Conservation (phyloP, 352 stramenopile genomes). For the Lagenidium giganteum region DNA sequence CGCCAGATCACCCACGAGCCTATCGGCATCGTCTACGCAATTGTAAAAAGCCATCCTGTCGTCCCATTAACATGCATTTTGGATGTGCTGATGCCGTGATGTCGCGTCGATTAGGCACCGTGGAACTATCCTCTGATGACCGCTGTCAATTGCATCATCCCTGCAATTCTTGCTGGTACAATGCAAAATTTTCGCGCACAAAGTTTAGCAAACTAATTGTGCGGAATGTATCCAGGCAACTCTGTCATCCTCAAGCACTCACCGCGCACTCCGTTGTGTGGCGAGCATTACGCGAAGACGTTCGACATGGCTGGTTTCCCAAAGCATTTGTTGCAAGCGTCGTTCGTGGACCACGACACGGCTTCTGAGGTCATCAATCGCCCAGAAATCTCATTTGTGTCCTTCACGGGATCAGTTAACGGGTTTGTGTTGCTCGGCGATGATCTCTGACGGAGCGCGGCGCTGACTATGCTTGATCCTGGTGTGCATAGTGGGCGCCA, state of each 20-base stretch:
- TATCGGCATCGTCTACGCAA: slow-evolving; percentile 69
- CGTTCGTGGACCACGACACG: slow-evolving; percentile 49
- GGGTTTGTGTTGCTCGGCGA: slow-evolving; percentile 27
- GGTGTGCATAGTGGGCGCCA: slow-evolving; percentile 38
- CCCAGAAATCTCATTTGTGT: slow-evolving; percentile 56
- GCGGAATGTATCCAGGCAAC: slow-evolving; percentile 36
- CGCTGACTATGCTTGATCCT: no score
- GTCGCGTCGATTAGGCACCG: slow-evolving; percentile 27
- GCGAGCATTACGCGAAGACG: slow-evolving; percentile 56
- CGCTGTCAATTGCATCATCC: slow-evolving; percentile 72
- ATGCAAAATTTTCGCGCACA: slow-evolving; percentile 2
- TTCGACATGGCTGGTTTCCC: slow-evolving; percentile 60
- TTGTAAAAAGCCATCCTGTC: no score
- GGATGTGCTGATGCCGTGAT: not conserved
- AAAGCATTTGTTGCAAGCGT: slow-evolving; percentile 44
- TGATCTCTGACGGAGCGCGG: no score
- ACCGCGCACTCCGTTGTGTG: slow-evolving; percentile 61
- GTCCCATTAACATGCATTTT: no score
- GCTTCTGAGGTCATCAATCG: slow-evolving; percentile 54
- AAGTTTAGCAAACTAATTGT: slow-evolving; percentile 2
- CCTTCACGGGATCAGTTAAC: slow-evolving; percentile 70
- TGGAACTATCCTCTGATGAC: slow-evolving; percentile 84
- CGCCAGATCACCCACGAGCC: slow-evolving; percentile 70
- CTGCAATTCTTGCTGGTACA: slow-evolving; percentile 48
- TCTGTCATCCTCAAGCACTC: slow-evolving; percentile 72